These are phyloP conservation scores for Calcarisporium arbuscula DNA, from an alignment of 2,329 filamentous ascomycete genomes.

Conservation along the genomic window DNA sequence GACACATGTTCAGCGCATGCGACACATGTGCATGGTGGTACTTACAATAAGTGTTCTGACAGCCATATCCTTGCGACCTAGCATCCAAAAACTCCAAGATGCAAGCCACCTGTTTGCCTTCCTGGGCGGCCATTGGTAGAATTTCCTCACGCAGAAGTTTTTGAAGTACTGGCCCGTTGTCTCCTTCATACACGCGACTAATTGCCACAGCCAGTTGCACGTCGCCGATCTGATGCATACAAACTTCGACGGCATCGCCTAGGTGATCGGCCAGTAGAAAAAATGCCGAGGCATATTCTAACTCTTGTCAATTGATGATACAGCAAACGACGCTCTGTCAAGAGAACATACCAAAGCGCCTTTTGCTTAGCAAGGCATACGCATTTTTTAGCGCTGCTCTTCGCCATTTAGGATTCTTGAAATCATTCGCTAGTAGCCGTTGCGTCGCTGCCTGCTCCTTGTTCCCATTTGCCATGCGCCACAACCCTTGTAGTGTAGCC, in stretches of 20 bases:
- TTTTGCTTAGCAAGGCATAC: constrained; percentile 86
- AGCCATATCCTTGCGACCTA: constrained; percentile 74
- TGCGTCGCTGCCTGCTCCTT: constrained; percentile 77
- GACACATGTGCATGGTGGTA: constrained; percentile 10
- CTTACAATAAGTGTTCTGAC: constrained; percentile 75
- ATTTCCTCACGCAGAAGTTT: constrained; percentile 75
- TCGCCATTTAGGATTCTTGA: constrained; percentile 78
- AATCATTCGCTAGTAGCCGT: constrained; percentile 82
- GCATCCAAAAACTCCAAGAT: constrained; percentile 93
- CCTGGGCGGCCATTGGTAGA: constrained; percentile 66
- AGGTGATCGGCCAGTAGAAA: constrained; percentile 85
- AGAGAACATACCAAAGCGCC: constrained; percentile 61
- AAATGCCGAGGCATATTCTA: constrained; percentile 91
- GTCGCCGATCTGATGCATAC: constrained; percentile 81
- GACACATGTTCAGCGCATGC: background rate
- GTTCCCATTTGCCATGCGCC: constrained; percentile 91
- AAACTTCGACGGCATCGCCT: constrained; percentile 78
- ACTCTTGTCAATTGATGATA: constrained; percentile 2
- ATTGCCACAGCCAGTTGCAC: constrained; percentile 86
- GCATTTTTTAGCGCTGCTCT: constrained; percentile 92
- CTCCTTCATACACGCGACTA: constrained; percentile 80
- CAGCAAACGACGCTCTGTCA: no score
- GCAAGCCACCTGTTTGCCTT: constrained; percentile 91
- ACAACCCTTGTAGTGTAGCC: constrained; percentile 79
- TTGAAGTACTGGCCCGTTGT: constrained; percentile 66